Percentiles rank a stretch among this genome's conserved stretches.
Conservation (phyloP, 129 eudicot genomes). For the Oenanthe sinensis region DNA sequence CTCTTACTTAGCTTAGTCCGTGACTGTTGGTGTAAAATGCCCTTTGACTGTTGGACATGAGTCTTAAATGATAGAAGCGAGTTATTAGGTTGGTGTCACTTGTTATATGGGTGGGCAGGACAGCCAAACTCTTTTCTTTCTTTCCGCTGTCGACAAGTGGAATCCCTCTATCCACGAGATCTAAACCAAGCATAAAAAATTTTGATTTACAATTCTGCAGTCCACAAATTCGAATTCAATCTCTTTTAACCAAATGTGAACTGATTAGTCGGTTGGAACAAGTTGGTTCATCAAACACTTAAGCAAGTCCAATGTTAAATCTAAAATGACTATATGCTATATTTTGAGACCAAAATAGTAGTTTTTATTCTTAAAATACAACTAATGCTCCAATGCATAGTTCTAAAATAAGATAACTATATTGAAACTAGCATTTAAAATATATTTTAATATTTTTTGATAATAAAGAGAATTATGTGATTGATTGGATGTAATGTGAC, state of each 20-base stretch:
- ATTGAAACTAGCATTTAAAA: too few relatives aligned
- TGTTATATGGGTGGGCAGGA: background rate
- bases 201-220: background rate
- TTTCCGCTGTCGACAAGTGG: background rate
- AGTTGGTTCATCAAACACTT: background rate
- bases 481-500: too few relatives aligned
- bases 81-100: background rate
- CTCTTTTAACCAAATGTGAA: background rate
- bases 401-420: too few relatives aligned
- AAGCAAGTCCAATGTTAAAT: too few relatives aligned
- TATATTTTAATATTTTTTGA: too few relatives aligned
- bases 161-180: background rate
- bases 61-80: background rate
- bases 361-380: too few relatives aligned
- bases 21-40: background rate
- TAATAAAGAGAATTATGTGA: too few relatives aligned
- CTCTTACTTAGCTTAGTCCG: background rate
- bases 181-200: background rate
- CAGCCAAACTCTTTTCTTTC: background rate
- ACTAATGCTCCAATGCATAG: too few relatives aligned
- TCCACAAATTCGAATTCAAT: background rate
- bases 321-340: too few relatives aligned
- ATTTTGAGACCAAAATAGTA: too few relatives aligned
- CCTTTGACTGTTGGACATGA: background rate
- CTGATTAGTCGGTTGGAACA: background rate